Percentiles rank a stretch among this genome's conserved stretches.
Evolutionary conservation across 305 asterid species (phyloP).

Genomic region (Fraxinus velutina): DNA sequence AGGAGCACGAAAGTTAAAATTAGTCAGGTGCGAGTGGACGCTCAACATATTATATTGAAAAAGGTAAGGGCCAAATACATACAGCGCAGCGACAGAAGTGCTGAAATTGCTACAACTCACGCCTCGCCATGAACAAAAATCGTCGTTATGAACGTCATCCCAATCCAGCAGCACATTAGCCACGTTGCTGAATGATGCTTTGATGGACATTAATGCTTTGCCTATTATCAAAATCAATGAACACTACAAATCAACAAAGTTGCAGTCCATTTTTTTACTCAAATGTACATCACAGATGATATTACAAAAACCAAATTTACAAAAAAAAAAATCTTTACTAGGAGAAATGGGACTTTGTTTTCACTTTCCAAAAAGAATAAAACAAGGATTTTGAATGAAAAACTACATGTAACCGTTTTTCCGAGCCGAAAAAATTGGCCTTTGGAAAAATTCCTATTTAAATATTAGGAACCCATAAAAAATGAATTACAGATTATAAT

Average conservation of each 20-base stretch:
- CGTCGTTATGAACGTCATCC: constrained; percentile 74
- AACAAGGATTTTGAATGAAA: not conserved
- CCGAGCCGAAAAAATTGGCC: not conserved
- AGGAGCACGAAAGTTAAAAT: not conserved
- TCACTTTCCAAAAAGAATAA: not conserved
- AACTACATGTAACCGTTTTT: not conserved
- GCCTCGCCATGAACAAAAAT: constrained; percentile 91
- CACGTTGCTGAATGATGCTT: constrained; percentile 78
- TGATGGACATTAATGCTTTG: constrained; percentile 72
- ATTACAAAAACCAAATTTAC: not conserved
- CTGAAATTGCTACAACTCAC: constrained; percentile 70
- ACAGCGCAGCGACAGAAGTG: constrained; percentile 77
- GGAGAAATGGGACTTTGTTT: not conserved
- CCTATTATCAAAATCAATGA: constrained; percentile 39
- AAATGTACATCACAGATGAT: not conserved
- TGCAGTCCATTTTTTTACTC: not conserved
- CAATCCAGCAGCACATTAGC: constrained; percentile 81
- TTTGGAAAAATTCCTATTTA: not conserved
- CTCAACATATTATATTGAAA: not conserved
- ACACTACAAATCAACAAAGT: not conserved
- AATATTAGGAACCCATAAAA: not conserved
- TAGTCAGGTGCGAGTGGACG: not conserved
- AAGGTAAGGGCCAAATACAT: constrained; percentile 24
- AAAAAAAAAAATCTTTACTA: not conserved
- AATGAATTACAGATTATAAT: not conserved